These are phyloP conservation scores for Gaeumannomyces sp. DNA, from an alignment of 2,329 filamentous ascomycete species.

Conservation along the genomic window DNA sequence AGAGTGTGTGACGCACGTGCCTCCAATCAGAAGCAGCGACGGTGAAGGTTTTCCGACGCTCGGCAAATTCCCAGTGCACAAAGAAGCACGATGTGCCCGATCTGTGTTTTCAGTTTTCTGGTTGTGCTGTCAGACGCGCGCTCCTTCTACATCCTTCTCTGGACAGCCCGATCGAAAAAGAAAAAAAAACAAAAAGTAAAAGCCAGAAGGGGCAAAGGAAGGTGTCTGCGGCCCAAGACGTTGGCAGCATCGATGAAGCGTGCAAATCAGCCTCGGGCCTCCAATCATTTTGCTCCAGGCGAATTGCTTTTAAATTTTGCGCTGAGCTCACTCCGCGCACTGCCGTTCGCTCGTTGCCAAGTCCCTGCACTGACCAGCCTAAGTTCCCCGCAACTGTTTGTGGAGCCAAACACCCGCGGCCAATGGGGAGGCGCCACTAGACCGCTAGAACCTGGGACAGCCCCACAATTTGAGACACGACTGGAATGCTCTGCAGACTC, in stretches of 20 bases:
- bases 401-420: neutral
- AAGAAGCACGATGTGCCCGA: neutral
- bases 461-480: neutral
- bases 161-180: neutral
- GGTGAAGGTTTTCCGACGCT: neutral
- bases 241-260: neutral
- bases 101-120: neutral
- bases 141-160: neutral
- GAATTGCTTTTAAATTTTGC: neutral
- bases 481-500: neutral
- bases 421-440: neutral
- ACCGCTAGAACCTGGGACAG: neutral
- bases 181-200: too few species aligned
- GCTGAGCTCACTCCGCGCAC: too few species aligned
- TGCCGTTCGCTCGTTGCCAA: neutral
- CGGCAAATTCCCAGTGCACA: neutral
- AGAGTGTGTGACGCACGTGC: constrained; percentile 9
- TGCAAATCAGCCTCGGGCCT: neutral
- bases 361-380: neutral
- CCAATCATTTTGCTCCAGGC: neutral
- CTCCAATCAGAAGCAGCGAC: neutral
- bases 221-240: too few species aligned
- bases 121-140: neutral
- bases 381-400: neutral
- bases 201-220: neutral